Evolutionary conservation across 805 yeast species (phyloP).

Genomic region (Lipomyces chichibuensis): DNA sequence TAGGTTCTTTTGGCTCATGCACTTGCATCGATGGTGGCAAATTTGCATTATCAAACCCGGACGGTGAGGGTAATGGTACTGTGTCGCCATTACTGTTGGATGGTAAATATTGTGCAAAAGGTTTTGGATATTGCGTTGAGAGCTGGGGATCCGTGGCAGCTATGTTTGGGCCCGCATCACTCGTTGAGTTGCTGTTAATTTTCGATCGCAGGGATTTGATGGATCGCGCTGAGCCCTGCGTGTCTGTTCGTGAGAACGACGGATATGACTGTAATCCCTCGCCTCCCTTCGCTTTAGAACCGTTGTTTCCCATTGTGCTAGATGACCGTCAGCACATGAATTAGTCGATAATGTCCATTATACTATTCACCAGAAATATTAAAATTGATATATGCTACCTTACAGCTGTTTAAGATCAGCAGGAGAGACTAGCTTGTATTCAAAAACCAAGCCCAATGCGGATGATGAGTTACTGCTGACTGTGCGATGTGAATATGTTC

Average conservation of each 20-base stretch:
- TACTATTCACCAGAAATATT: background rate
- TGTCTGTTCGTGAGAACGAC: conserved; percentile 47
- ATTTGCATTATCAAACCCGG: conserved; percentile 24
- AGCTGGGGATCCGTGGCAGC: background rate
- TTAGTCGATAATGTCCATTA: background rate
- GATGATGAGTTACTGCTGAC: background rate
- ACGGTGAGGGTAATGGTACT: background rate
- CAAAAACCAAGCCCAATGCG: background rate
- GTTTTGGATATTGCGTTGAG: background rate
- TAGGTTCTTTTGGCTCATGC: conserved; percentile 73
- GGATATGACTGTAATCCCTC: conserved; percentile 43
- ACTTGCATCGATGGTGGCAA: conserved; percentile 72
- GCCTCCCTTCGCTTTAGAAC: conserved; percentile 41
- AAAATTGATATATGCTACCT: background rate
- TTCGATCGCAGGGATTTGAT: conserved; percentile 41
- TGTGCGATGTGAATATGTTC: background rate
- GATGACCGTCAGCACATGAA: background rate
- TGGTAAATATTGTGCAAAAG: background rate
- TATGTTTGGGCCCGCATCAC: conserved; percentile 1
- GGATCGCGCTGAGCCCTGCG: conserved; percentile 47
- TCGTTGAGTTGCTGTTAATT: conserved; percentile 2
- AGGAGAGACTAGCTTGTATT: background rate
- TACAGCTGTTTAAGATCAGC: background rate
- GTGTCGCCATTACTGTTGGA: background rate
- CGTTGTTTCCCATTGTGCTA: conserved; percentile 46